Percentiles rank a stretch among this genome's conserved stretches.
phyloP scores from a whole-genome alignment of 2,329 filamentous ascomycete genomes.

The Chaetoscypha palmicola region DNA sequence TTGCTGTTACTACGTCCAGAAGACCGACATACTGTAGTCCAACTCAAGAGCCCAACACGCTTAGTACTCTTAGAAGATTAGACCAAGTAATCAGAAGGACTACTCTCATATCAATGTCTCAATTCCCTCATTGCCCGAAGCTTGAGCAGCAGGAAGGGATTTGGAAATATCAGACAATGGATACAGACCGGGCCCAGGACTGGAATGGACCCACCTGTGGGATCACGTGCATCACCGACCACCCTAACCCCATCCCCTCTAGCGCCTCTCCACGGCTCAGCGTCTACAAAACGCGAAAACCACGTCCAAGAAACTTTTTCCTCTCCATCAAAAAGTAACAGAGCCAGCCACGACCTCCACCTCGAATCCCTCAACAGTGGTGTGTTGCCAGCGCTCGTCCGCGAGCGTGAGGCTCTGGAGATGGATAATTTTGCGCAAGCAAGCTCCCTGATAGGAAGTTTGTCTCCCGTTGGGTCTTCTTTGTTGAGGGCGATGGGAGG shows the following conservation, averaged over 20 bases:
- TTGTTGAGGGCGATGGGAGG: constrained; percentile 62
- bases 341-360: constrained; percentile 65
- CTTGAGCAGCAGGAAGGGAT: too few species aligned
- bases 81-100: too few species aligned
- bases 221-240: neutral
- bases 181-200: too few species aligned
- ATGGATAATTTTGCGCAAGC: constrained; percentile 40
- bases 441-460: constrained; percentile 62
- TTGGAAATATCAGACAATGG: too few species aligned
- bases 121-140: too few species aligned
- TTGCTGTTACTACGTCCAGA: too few species aligned
- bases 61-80: too few species aligned
- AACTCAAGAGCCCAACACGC: too few species aligned
- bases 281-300: too few species aligned
- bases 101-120: too few species aligned
- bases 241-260: neutral
- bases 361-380: constrained; percentile 49
- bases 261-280: too few species aligned
- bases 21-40: too few species aligned
- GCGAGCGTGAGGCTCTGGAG: constrained; percentile 56
- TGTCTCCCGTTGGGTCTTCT: constrained; percentile 60
- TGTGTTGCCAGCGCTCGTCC: constrained; percentile 58
- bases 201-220: neutral
- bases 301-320: constrained; percentile 30
- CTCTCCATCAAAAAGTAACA: constrained; percentile 54